Percentiles rank a stretch among this genome's conserved stretches.
Evolutionary conservation across 192 early-diverging fungal species (phyloP).

Genomic region (Rhizophagus clarus): DNA sequence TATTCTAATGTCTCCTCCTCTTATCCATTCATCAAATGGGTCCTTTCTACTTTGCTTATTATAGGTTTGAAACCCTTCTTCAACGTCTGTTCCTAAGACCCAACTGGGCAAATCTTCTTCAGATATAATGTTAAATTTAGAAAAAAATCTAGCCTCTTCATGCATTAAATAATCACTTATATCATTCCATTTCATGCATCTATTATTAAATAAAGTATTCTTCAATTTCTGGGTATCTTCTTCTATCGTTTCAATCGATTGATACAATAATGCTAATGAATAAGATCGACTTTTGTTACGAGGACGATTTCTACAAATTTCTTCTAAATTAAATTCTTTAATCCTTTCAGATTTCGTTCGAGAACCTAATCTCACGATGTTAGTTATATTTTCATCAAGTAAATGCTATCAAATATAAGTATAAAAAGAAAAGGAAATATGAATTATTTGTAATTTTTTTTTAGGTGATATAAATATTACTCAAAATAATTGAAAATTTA

Average conservation of each 20-base stretch:
- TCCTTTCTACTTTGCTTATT: too few species aligned
- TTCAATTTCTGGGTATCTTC: slow-evolving; percentile 28
- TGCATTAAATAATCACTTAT: slow-evolving; percentile 12
- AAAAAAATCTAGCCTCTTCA: slow-evolving; percentile 1
- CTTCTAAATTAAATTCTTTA: slow-evolving; percentile 29
- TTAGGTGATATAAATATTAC: too few species aligned
- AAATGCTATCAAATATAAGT: too few species aligned
- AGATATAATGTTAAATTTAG: background rate
- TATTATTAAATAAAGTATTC: background rate
- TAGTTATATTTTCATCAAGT: background rate
- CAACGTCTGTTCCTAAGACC: too few species aligned
- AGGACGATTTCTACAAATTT: too few species aligned
- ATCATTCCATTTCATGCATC: slow-evolving; percentile 25
- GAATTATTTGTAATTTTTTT: background rate
- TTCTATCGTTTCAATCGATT: background rate
- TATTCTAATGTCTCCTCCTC: too few species aligned
- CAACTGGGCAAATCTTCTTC: background rate
- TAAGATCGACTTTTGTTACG: too few species aligned
- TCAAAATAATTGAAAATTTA: too few species aligned
- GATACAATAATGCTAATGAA: too few species aligned
- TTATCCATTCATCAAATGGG: too few species aligned
- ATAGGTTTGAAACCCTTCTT: too few species aligned
- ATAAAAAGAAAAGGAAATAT: too few species aligned
- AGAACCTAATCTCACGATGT: slow-evolving; percentile 52
- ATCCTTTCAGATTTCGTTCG: slow-evolving; percentile 39